Percentiles rank a stretch among this genome's conserved stretches.
phyloP scores from a whole-genome alignment of 768 basidiomycete genomes.

The Fomitopsis pulvina region DNA sequence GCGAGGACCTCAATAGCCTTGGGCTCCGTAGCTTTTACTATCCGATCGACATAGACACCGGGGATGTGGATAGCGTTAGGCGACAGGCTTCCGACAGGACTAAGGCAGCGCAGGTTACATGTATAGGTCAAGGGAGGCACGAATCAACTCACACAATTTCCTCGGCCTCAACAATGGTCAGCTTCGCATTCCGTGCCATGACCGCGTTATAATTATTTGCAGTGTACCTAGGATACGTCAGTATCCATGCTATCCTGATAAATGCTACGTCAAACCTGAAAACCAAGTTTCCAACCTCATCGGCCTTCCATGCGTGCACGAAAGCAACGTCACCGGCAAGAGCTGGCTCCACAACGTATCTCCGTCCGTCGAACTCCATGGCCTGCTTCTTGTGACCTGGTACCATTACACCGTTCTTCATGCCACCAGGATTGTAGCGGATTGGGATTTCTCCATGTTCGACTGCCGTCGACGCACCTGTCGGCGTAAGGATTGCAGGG shows the following conservation, averaged over 20 bases:
- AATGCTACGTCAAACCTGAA: conserved; percentile 51
- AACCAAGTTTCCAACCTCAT: conserved; percentile 82
- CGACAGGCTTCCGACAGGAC: conserved; percentile 39
- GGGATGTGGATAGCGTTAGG: conserved; percentile 77
- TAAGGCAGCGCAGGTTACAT: neutral
- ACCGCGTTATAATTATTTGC: conserved; percentile 81
- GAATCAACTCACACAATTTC: conserved; percentile 25
- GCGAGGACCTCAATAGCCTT: conserved; percentile 77
- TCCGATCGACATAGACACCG: conserved; percentile 81
- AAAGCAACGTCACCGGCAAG: conserved; percentile 81
- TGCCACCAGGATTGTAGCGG: conserved; percentile 68
- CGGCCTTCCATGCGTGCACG: conserved; percentile 84
- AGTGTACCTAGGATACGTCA: conserved; percentile 48
- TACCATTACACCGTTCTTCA: conserved; percentile 57
- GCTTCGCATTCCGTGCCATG: conserved; percentile 83
- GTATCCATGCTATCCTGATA: neutral
- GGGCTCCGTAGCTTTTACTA: conserved; percentile 65
- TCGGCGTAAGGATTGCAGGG: conserved; percentile 85
- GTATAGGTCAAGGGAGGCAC: too few relatives aligned
- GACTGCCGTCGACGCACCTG: conserved; percentile 82
- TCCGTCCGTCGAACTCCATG: conserved; percentile 63
- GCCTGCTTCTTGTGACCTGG: conserved; percentile 70
- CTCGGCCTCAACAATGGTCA: conserved; percentile 74
- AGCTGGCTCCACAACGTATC: conserved; percentile 75
- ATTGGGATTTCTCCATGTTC: conserved; percentile 74